A percentile compares a stretch with the other conserved stretches of the same genome.
These are phyloP conservation scores for Colletotrichum echinochloae DNA, from an alignment of 2,329 filamentous ascomycete species.

Conservation along the genomic window DNA sequence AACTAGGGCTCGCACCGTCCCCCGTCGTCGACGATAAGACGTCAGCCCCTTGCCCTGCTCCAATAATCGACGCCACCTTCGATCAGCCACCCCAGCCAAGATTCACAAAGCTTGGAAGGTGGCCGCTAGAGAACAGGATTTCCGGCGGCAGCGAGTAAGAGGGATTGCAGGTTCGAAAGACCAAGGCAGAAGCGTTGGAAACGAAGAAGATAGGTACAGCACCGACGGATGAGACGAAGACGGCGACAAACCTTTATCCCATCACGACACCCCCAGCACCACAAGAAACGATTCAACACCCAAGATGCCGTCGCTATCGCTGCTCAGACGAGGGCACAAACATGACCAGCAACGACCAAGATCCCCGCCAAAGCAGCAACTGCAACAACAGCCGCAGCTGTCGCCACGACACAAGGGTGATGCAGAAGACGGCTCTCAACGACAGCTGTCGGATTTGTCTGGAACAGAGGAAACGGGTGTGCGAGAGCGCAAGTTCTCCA, in stretches of 20 bases:
- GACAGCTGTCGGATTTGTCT: conserved; percentile 6
- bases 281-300: conserved; percentile 9
- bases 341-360: conserved; percentile 39
- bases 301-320: conserved; percentile 50
- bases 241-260: conserved; percentile 14
- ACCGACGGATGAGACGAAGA: conserved; percentile 32
- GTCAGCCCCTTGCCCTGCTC: conserved; percentile 14
- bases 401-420: conserved; percentile 17
- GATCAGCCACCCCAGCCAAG: conserved; percentile 23
- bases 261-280: background rate
- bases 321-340: conserved; percentile 45
- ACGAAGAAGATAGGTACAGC: background rate
- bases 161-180: background rate
- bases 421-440: background rate
- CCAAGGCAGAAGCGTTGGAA: background rate
- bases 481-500: conserved; percentile 46
- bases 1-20: conserved; percentile 22
- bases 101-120: conserved; percentile 20
- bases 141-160: background rate
- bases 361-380: conserved; percentile 21
- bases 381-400: conserved; percentile 17
- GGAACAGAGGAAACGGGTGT: conserved; percentile 17
- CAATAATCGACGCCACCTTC: conserved; percentile 15
- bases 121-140: conserved; percentile 1
- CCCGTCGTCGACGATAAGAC: conserved; percentile 27